Evolutionary conservation across 805 yeast species (phyloP).

Genomic region (Sungouiella thailandica): DNA sequence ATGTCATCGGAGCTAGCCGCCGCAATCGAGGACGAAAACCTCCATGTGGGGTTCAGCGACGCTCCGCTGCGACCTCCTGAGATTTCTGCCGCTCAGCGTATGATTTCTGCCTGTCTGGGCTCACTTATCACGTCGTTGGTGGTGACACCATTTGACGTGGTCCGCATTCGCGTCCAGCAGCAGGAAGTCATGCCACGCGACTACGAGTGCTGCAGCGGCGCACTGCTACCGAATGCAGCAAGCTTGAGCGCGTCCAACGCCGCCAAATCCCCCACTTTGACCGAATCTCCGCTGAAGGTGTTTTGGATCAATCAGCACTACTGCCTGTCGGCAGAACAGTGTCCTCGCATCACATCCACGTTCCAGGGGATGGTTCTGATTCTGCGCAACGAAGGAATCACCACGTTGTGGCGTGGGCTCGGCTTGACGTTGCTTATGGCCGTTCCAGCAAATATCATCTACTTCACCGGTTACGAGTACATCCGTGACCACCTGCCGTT

Average conservation of each 20-base stretch:
- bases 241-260: slow-evolving; percentile 6
- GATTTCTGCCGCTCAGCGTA: slow-evolving; percentile 53
- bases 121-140: slow-evolving; percentile 67
- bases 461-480: slow-evolving; percentile 90
- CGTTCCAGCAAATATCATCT: slow-evolving; percentile 87
- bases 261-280: not conserved
- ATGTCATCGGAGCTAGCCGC: slow-evolving; percentile 38
- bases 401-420: slow-evolving; percentile 85
- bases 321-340: slow-evolving; percentile 33
- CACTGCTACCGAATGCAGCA: slow-evolving; percentile 5
- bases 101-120: slow-evolving; percentile 77
- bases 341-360: slow-evolving; percentile 61
- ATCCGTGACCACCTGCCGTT: slow-evolving; percentile 65
- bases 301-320: slow-evolving; percentile 33
- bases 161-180: slow-evolving; percentile 71
- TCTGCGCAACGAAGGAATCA: slow-evolving; percentile 64
- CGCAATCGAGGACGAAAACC: slow-evolving; percentile 30
- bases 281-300: slow-evolving; percentile 12
- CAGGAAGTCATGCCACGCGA: slow-evolving; percentile 49
- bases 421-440: slow-evolving; percentile 82
- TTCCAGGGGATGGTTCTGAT: slow-evolving; percentile 68
- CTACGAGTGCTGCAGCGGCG: not conserved
- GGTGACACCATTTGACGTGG: slow-evolving; percentile 80
- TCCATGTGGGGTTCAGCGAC: slow-evolving; percentile 1
- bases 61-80: slow-evolving; percentile 12